Evolutionary conservation across 345 rosid species (phyloP).

Genomic region (Populus simonii): DNA sequence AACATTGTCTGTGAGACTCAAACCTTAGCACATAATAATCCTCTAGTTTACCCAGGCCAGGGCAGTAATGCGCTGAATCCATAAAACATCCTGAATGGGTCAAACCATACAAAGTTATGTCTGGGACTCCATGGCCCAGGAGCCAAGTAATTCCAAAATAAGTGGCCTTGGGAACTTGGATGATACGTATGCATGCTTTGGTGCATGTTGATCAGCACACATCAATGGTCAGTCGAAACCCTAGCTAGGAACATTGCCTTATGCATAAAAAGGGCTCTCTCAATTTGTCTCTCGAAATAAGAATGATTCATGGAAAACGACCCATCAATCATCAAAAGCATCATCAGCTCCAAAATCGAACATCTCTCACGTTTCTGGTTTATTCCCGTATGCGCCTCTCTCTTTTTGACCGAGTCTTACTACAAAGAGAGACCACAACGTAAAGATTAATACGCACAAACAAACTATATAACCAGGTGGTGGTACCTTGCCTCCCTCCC

Average conservation of each 20-base stretch:
- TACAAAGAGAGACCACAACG: not conserved
- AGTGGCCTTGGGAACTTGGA: not conserved
- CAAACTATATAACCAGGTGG: not conserved
- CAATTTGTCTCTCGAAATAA: not conserved
- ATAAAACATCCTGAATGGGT: not conserved
- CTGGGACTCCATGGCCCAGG: not conserved
- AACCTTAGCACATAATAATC: not conserved
- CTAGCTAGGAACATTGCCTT: not conserved
- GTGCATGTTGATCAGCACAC: not conserved
- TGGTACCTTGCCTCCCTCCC: not conserved
- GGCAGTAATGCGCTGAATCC: not conserved
- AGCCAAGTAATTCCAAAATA: not conserved
- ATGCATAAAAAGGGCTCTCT: not conserved
- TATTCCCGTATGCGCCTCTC: slow-evolving; percentile 19
- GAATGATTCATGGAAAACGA: slow-evolving; percentile 26
- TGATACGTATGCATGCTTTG: not conserved
- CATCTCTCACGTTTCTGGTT: slow-evolving; percentile 14
- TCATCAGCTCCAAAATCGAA: slow-evolving; percentile 21
- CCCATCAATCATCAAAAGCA: slow-evolving; percentile 41
- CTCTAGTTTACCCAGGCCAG: not conserved
- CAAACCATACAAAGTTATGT: not conserved
- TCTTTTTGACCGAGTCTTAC: slow-evolving; percentile 38
- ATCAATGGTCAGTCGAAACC: not conserved
- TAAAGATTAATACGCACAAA: not conserved
- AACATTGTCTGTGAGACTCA: not conserved